Conservation (phyloP, 192 early-diverging fungal genomes). For the Entomortierella lignicola region DNA sequence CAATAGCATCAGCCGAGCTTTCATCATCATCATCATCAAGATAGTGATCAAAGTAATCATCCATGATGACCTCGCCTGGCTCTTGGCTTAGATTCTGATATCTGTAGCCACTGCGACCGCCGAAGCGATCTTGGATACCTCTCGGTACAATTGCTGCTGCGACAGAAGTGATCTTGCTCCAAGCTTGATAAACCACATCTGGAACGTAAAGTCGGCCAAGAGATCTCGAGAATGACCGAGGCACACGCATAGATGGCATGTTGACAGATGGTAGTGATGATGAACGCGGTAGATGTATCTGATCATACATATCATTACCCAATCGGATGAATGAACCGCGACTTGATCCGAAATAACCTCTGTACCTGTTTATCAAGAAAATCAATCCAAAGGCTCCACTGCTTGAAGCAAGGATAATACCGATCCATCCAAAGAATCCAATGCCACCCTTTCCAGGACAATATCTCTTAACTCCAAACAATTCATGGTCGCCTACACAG, state of each 20-base stretch:
- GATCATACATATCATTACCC: conserved; percentile 46
- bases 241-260: conserved; percentile 33
- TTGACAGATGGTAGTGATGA: conserved; percentile 43
- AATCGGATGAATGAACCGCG: conserved; percentile 34
- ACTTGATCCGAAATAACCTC: conserved; percentile 11
- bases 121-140: conserved; percentile 16
- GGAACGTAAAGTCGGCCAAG: conserved; percentile 29
- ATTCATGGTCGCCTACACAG: conserved; percentile 75
- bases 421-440: conserved; percentile 50
- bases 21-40: conserved; percentile 51
- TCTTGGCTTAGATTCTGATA: conserved; percentile 53
- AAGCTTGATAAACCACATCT: conserved; percentile 24
- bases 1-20: background rate
- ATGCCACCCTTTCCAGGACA: conserved; percentile 69
- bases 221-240: conserved; percentile 29
- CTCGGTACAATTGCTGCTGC: conserved; percentile 13
- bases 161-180: conserved; percentile 27
- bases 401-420: conserved; percentile 29
- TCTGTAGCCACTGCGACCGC: conserved; percentile 24
- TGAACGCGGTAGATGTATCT: conserved; percentile 32
- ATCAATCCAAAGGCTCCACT: conserved; percentile 23
- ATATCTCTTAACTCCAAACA: conserved; percentile 71
- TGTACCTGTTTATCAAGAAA: conserved; percentile 18
- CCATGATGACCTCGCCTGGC: conserved; percentile 52
- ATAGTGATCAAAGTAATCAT: conserved; percentile 56